phyloP scores from a whole-genome alignment of 1,284 basidiomycete genomes.

The Ganoderma lucidum region DNA sequence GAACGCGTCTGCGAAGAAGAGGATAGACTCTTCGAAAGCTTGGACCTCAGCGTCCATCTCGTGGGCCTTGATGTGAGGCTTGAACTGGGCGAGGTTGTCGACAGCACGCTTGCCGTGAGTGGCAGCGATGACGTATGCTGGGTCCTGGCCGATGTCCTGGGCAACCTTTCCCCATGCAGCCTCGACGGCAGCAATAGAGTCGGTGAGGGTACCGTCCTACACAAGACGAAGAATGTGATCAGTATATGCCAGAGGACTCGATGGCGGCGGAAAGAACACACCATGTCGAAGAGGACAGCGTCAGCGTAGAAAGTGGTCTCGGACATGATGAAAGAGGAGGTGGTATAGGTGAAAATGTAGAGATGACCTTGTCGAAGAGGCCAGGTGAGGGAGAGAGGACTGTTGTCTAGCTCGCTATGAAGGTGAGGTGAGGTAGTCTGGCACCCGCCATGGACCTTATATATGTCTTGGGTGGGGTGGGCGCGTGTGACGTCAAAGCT shows the following conservation, averaged over 20 bases:
- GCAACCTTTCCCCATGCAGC: constrained; percentile 84
- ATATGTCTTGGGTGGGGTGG: constrained; percentile 20
- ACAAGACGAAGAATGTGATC: neutral
- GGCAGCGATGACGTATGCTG: constrained; percentile 69
- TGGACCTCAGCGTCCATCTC: constrained; percentile 76
- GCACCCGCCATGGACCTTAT: constrained; percentile 9
- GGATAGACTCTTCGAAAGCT: constrained; percentile 74
- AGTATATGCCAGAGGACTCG: neutral
- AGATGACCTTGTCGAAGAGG: constrained; percentile 10
- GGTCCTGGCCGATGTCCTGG: constrained; percentile 72
- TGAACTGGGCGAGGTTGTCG: constrained; percentile 55
- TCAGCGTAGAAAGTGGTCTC: constrained; percentile 55
- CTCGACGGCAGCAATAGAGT: constrained; percentile 81
- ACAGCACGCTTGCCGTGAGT: constrained; percentile 79
- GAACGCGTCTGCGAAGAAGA: constrained; percentile 78
- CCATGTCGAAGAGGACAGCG: constrained; percentile 81
- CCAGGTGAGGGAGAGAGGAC: neutral
- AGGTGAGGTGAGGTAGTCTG: constrained; percentile 24
- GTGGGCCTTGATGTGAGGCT: constrained; percentile 54
- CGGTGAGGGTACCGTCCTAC: constrained; percentile 77
- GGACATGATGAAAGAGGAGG: constrained; percentile 35
- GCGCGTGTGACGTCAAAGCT: constrained; percentile 15
- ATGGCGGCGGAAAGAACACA: constrained; percentile 41
- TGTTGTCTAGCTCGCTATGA: constrained; percentile 12
- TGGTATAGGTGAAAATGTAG: constrained; percentile 9